Percentiles rank a stretch among this genome's conserved stretches.
phyloP scores from a whole-genome alignment of 768 basidiomycete genomes.

The Lentinula aciculospora region DNA sequence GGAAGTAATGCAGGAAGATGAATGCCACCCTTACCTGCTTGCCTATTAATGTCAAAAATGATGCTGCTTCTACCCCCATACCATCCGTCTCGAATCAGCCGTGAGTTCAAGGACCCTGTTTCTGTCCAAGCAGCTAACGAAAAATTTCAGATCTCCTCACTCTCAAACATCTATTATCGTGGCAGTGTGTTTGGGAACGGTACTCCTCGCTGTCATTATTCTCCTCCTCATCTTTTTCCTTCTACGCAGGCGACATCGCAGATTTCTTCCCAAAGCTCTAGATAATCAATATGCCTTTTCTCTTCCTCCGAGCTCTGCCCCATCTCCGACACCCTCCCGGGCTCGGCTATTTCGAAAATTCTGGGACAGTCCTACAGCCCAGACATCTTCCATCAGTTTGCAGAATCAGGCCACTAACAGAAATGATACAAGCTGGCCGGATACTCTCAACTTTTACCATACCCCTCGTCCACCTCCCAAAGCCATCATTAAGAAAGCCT shows the following conservation, averaged over 20 bases:
- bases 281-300: neutral
- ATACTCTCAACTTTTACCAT: neutral
- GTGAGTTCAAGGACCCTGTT: too few relatives aligned
- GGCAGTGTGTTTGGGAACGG: neutral
- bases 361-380: neutral
- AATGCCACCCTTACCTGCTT: neutral
- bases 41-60: neutral
- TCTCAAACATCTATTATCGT: neutral
- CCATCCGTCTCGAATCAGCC: neutral
- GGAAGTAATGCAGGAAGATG: neutral
- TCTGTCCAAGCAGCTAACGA: neutral
- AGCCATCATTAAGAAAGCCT: neutral
- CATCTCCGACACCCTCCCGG: neutral
- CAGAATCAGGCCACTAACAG: neutral
- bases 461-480: neutral
- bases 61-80: too few relatives aligned
- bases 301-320: neutral
- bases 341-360: neutral
- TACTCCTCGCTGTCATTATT: neutral
- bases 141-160: neutral
- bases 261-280: neutral
- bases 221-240: neutral
- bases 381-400: neutral
- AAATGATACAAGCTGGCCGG: neutral
- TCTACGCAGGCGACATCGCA: conserved; percentile 1